Conservation (phyloP, 2,329 filamentous ascomycete species). For the Monosporascus sp. region DNA sequence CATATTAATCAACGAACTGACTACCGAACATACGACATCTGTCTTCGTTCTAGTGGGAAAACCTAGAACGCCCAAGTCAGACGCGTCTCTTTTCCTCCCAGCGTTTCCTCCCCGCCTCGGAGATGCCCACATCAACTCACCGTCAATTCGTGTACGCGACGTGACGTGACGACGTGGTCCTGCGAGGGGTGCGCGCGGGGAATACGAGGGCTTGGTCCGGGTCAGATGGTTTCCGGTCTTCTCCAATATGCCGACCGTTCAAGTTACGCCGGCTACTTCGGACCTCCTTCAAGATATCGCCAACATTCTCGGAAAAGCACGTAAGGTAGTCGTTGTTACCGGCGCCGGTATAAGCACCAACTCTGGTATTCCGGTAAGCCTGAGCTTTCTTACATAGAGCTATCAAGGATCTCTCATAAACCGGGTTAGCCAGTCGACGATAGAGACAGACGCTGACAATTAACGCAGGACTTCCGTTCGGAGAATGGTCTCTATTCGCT, state of each 20-base stretch:
- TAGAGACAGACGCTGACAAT: slow-evolving; percentile 11
- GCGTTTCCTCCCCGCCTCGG: too few species aligned
- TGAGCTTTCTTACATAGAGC: slow-evolving; percentile 1
- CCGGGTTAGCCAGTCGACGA: background rate
- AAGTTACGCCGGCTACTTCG: slow-evolving; percentile 46
- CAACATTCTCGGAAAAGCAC: slow-evolving; percentile 57
- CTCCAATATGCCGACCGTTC: slow-evolving; percentile 51
- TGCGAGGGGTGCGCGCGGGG: background rate
- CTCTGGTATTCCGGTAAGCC: slow-evolving; percentile 64
- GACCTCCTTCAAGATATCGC: slow-evolving; percentile 60
- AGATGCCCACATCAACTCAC: background rate
- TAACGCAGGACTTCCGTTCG: slow-evolving; percentile 60
- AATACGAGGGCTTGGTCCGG: background rate
- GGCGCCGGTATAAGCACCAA: slow-evolving; percentile 72
- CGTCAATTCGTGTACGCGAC: background rate
- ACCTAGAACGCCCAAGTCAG: background rate
- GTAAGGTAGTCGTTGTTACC: slow-evolving; percentile 66
- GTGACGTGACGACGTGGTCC: background rate
- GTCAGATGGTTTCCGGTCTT: background rate
- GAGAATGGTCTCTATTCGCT: slow-evolving; percentile 68
- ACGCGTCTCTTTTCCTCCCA: background rate
- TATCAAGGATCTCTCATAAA: background rate
- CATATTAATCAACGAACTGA: too few species aligned
- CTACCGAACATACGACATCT: too few species aligned
- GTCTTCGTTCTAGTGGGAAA: background rate